These are phyloP conservation scores for Picochlorum sp. DNA, from an alignment of 139 green algal species.

Conservation along the genomic window DNA sequence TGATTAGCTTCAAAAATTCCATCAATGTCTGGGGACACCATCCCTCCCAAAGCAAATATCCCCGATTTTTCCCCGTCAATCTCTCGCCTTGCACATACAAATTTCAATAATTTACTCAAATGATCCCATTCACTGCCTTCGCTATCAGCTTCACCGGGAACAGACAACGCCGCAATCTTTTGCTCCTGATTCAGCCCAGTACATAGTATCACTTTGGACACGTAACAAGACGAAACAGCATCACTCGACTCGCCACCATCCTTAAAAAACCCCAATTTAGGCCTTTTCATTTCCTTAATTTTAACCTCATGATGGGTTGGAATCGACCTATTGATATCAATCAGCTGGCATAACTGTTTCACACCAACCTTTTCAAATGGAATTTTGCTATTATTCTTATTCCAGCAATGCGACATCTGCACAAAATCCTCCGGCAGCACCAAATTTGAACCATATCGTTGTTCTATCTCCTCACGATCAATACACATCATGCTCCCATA, in stretches of 20 bases:
- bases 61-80: constrained; percentile 22
- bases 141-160: constrained; percentile 3
- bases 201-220: constrained; percentile 39
- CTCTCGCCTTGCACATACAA: constrained; percentile 38
- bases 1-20: constrained; percentile 16
- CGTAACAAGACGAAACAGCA: background rate
- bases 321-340: no score
- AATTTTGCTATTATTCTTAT: no score
- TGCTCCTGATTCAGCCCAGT: constrained; percentile 28
- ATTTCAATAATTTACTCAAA: constrained; percentile 35
- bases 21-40: constrained; percentile 44
- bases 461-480: no score
- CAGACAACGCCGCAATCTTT: constrained; percentile 21
- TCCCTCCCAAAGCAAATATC: constrained; percentile 48
- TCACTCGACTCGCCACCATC: background rate
- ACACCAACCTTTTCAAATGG: no score
- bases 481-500: no score
- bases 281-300: no score
- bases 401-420: no score
- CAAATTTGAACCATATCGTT: no score
- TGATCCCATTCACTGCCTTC: constrained; percentile 4
- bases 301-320: no score
- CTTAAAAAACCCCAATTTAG: background rate
- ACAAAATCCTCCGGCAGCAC: no score
- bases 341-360: no score